Base-by-base conservation (phyloP, 768 basidiomycete species). In the Kwoniella mangroviensis region DNA sequence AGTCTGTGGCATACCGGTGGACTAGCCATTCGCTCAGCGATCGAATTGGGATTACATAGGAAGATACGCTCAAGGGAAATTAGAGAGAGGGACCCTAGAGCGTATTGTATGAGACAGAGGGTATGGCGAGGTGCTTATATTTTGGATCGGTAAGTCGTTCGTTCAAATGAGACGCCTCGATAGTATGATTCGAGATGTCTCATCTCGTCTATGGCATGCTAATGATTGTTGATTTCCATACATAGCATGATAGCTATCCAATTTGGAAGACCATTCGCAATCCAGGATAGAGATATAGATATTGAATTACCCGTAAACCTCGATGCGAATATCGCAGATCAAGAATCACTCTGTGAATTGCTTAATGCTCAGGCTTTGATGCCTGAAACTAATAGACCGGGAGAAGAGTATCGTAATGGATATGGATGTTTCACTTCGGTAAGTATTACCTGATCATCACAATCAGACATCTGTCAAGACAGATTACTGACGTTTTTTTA, bases 1-100 rank as follows among this genome's bases (percentile, higher is more conserved):
- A 64, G 63, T n/a, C 49, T 64, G n/a, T 64, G 63, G 63, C 63
- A 64, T 64, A 51, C 45, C 7, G 63, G 63, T 6, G 63, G 63
- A 24, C 19, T 53, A 13, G 63, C 63, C 0, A 53, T 64, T 40
- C 43, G 63, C 11, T 64, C 63, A 41, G 63, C 63, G 11, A 64
- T 64, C 19, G 63, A 64, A 49, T 28, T 64, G 22, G 63, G 63
- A 45, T 28, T 64, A n/a, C 63, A 64, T 53, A 21, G 63, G 26
- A 51, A 49, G 49, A 53, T 64, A 22, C 63, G 63, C 11, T 64
- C 49, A 11, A 49, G 34, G 51, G 63, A 51, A 17, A 53, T 51
- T n/a, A 64, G 63, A 53, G 51, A 53, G 22, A 9, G 63, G 24
- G 63, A 64, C 52, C 63, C 63, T 3, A 19, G 63, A 17, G 63